A percentile compares a stretch with the other conserved stretches of the same genome.
These are phyloP conservation scores for Tylopilus cervinicoccineus DNA, from an alignment of 768 basidiomycete genomes.

Conservation along the genomic window DNA sequence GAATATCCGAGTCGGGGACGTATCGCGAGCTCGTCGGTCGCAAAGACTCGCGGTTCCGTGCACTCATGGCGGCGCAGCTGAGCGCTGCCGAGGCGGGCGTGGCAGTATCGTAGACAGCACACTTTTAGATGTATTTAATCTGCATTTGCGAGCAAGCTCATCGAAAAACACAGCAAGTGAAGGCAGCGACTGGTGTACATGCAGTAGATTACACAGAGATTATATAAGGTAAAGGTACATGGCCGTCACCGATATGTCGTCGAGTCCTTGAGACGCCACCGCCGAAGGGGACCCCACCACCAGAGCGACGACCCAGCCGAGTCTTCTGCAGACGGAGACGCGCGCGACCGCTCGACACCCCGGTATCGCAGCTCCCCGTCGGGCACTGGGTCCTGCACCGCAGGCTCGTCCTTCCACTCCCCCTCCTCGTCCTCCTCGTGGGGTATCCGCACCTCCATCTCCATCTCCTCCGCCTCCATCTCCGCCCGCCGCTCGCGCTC, in stretches of 20 bases:
- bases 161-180: background rate
- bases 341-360: background rate
- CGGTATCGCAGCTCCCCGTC: constrained; percentile 11
- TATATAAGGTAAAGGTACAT: background rate
- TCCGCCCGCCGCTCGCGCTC: constrained; percentile 30
- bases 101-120: background rate
- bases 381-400: background rate
- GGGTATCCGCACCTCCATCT: background rate
- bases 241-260: constrained; percentile 50
- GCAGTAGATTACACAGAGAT: constrained; percentile 1
- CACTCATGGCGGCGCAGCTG: constrained; percentile 88
- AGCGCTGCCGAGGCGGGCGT: constrained; percentile 38
- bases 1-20: constrained; percentile 77
- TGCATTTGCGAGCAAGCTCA: constrained; percentile 8
- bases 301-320: constrained; percentile 45
- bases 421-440: constrained; percentile 24
- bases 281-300: constrained; percentile 78
- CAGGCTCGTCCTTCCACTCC: constrained; percentile 16
- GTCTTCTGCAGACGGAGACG: constrained; percentile 7
- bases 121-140: constrained; percentile 6
- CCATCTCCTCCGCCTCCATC: constrained; percentile 13
- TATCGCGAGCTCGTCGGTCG: constrained; percentile 74
- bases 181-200: constrained; percentile 4
- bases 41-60: constrained; percentile 74
- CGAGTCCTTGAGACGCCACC: constrained; percentile 75